Evolutionary conservation across 2,329 filamentous ascomycete species (phyloP).

Genomic region (Thielaviopsis punctulata): DNA sequence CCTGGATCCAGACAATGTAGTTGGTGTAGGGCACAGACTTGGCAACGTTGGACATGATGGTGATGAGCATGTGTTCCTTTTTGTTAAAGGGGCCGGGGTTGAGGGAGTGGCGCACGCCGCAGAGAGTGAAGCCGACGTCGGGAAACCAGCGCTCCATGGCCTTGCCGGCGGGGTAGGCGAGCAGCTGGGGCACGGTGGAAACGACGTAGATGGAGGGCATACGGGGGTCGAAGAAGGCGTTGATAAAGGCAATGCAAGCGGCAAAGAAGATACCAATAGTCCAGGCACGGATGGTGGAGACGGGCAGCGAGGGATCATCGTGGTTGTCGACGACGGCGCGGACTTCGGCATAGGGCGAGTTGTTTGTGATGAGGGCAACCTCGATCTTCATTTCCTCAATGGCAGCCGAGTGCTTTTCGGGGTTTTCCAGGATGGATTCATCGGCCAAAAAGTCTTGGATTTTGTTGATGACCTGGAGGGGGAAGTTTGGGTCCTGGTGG

Average conservation of each 20-base stretch:
- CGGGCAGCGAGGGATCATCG: slow-evolving; percentile 30
- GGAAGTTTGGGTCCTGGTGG: slow-evolving; percentile 23
- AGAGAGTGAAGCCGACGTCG: slow-evolving; percentile 25
- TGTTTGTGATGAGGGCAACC: slow-evolving; percentile 32
- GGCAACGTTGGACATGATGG: slow-evolving; percentile 36
- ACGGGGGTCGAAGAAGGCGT: slow-evolving; percentile 38
- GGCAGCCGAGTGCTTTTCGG: slow-evolving; percentile 22
- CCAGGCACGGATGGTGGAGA: slow-evolving; percentile 35
- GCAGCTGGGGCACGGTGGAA: slow-evolving; percentile 35
- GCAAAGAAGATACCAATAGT: slow-evolving; percentile 31
- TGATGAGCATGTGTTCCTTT: slow-evolving; percentile 40
- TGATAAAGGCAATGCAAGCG: slow-evolving; percentile 28
- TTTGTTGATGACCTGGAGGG: slow-evolving; percentile 19
- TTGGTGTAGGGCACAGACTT: slow-evolving; percentile 30
- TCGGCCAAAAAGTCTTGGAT: slow-evolving; percentile 21
- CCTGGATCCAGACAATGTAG: slow-evolving; percentile 33
- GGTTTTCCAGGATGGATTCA: slow-evolving; percentile 19
- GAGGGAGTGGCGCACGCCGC: slow-evolving; percentile 17
- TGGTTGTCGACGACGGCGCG: slow-evolving; percentile 38
- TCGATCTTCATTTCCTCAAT: slow-evolving; percentile 37
- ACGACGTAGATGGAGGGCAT: slow-evolving; percentile 32
- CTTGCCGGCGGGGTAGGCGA: slow-evolving; percentile 32
- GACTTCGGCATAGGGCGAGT: slow-evolving; percentile 38
- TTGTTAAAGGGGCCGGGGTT: slow-evolving; percentile 35
- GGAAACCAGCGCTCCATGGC: slow-evolving; percentile 28